These are phyloP conservation scores for Alternaria tenuissima DNA, from an alignment of 2,329 filamentous ascomycete species.

Conservation along the genomic window DNA sequence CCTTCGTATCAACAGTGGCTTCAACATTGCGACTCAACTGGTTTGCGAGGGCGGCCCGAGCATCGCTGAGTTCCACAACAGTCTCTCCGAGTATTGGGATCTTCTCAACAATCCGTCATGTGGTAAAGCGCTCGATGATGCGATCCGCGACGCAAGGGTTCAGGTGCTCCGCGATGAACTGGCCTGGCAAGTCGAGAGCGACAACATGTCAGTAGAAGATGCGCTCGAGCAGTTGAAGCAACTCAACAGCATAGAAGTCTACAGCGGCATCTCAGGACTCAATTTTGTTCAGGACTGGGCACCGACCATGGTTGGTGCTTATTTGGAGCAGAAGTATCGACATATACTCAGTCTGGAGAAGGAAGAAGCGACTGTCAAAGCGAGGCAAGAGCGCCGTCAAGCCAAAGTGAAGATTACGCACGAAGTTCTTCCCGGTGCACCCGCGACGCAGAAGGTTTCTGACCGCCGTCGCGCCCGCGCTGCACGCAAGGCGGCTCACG, in stretches of 20 bases:
- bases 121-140: constrained; percentile 36
- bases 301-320: constrained; percentile 36
- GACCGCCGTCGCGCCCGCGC: neutral
- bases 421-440: neutral
- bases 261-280: constrained; percentile 28
- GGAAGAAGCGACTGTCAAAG: constrained; percentile 17
- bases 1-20: constrained; percentile 35
- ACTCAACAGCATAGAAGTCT: constrained; percentile 25
- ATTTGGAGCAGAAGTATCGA: constrained; percentile 40
- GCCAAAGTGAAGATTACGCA: constrained; percentile 2
- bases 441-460: constrained; percentile 2
- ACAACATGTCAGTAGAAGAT: constrained; percentile 20
- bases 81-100: constrained; percentile 33
- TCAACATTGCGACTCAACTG: constrained; percentile 23
- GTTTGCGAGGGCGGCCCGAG: constrained; percentile 24
- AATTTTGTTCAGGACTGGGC: constrained; percentile 32
- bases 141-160: constrained; percentile 31
- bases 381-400: constrained; percentile 14
- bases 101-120: constrained; percentile 34
- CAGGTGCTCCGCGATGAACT: constrained; percentile 30
- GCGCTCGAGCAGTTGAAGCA: constrained; percentile 24
- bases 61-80: constrained; percentile 23
- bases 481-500: neutral
- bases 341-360: constrained; percentile 32
- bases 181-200: constrained; percentile 14